A percentile compares a stretch with the other conserved stretches of the same genome.
phyloP scores from a whole-genome alignment of 768 basidiomycete genomes.

The Gymnopilus dilepis region DNA sequence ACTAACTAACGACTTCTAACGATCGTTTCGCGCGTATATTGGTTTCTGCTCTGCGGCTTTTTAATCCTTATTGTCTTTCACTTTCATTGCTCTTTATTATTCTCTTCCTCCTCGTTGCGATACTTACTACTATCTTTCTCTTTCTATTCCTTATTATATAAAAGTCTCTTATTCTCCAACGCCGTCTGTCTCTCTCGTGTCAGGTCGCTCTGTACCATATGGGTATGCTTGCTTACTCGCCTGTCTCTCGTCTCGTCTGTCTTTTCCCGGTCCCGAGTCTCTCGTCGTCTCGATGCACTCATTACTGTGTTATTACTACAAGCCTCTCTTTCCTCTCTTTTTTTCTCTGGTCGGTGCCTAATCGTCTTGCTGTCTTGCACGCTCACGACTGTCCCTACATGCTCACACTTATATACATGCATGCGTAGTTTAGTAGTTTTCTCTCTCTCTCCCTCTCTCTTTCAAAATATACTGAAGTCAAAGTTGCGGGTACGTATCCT shows the following conservation, averaged over 20 bases:
- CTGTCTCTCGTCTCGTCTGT: no score
- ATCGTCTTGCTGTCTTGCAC: slow-evolving; percentile 28
- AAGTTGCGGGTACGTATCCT: no score
- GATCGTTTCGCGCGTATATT: slow-evolving; percentile 10
- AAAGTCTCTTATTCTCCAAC: no score
- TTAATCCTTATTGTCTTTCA: no score
- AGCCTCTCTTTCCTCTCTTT: slow-evolving; percentile 5
- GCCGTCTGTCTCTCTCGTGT: slow-evolving; percentile 10
- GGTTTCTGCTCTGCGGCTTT: no score
- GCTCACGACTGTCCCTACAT: slow-evolving; percentile 15
- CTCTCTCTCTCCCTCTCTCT: not conserved
- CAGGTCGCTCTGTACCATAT: no score
- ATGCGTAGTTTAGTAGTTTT: not conserved
- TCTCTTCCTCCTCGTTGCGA: slow-evolving; percentile 14
- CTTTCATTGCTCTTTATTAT: not conserved
- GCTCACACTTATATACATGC: no score
- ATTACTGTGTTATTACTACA: slow-evolving; percentile 25
- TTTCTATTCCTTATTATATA: no score
- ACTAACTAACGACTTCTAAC: slow-evolving; percentile 21
- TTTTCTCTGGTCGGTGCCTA: not conserved
- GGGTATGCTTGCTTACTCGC: no score
- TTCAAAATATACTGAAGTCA: no score
- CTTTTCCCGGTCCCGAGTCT: no score
- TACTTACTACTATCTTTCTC: slow-evolving; percentile 7
- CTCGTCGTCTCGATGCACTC: no score